phyloP scores from a whole-genome alignment of 306 rosid species.

The Gynostemma pentaphyllum region DNA sequence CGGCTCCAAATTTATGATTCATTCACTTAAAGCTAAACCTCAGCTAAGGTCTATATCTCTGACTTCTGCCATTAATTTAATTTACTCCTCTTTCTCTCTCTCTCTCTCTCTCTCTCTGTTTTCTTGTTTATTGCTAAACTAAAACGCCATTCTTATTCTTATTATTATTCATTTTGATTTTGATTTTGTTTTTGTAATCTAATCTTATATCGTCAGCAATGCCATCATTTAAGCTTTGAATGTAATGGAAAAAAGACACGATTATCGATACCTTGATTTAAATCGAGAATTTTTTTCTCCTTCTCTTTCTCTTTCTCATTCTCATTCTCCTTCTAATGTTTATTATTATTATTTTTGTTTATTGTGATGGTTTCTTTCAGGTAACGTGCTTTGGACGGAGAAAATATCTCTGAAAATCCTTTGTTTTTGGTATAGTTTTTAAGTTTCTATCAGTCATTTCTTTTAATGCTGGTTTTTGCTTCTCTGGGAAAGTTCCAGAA shows the following conservation, averaged over 20 bases:
- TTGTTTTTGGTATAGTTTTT: slow-evolving; percentile 17
- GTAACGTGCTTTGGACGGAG: slow-evolving; percentile 14
- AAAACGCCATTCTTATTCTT: no score
- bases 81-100: background rate
- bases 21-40: no score
- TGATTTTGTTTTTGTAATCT: background rate
- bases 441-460: slow-evolving; percentile 5
- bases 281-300: slow-evolving; percentile 9
- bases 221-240: slow-evolving; percentile 20
- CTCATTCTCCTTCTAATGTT: slow-evolving; percentile 15
- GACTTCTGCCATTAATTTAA: background rate
- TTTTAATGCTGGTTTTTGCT: slow-evolving; percentile 6
- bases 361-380: slow-evolving; percentile 14
- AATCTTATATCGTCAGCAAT: slow-evolving; percentile 14
- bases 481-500: background rate
- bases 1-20: slow-evolving; percentile 68
- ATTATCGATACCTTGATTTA: slow-evolving; percentile 16
- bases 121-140: no score
- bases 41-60: background rate
- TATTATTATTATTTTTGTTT: no score
- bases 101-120: slow-evolving; percentile 3
- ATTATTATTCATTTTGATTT: background rate
- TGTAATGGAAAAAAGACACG: slow-evolving; percentile 20
- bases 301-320: no score
- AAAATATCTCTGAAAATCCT: slow-evolving; percentile 14